Conservation (phyloP, 2,329 filamentous ascomycete species). For the Alternaria sp. region DNA sequence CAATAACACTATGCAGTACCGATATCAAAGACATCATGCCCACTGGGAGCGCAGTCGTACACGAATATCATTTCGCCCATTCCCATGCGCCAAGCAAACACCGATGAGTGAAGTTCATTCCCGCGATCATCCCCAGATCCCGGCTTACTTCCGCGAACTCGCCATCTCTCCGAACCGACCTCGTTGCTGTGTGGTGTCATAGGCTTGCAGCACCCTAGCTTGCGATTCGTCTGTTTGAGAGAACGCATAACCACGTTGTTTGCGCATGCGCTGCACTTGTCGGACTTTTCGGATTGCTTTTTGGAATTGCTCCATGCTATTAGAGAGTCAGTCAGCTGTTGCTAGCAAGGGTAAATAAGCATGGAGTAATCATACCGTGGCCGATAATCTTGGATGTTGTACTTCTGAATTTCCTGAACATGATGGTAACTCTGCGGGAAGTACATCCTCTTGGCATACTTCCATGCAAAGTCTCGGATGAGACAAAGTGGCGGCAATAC, state of each 20-base stretch:
- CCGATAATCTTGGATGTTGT: conserved; percentile 98
- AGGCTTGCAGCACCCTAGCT: conserved; percentile 92
- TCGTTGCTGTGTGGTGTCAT: conserved; percentile 92
- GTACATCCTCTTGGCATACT: conserved; percentile 98
- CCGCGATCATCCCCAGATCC: background rate
- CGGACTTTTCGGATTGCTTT: conserved; percentile 98
- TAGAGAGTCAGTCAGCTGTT: background rate
- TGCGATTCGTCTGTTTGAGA: conserved; percentile 97
- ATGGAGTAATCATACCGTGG: conserved; percentile 71
- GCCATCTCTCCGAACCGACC: conserved; percentile 96
- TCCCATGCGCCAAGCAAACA: conserved; percentile 7
- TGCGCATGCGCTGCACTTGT: conserved; percentile 98
- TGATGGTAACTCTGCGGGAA: conserved; percentile 95
- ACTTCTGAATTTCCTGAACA: conserved; percentile 99
- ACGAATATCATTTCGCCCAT: background rate
- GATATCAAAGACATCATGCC: conserved; percentile 7
- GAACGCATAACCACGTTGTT: conserved; percentile 97
- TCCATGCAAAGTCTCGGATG: conserved; percentile 90
- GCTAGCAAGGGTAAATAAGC: background rate
- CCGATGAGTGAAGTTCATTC: background rate
- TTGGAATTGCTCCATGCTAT: conserved; percentile 98
- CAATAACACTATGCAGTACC: conserved; percentile 9
- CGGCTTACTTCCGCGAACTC: conserved; percentile 55
- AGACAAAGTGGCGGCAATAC: conserved; percentile 82
- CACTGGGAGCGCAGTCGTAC: background rate